Evolutionary conservation across 2,329 filamentous ascomycete genomes (phyloP).

Genomic region (Colletotrichum orchidophilum): DNA sequence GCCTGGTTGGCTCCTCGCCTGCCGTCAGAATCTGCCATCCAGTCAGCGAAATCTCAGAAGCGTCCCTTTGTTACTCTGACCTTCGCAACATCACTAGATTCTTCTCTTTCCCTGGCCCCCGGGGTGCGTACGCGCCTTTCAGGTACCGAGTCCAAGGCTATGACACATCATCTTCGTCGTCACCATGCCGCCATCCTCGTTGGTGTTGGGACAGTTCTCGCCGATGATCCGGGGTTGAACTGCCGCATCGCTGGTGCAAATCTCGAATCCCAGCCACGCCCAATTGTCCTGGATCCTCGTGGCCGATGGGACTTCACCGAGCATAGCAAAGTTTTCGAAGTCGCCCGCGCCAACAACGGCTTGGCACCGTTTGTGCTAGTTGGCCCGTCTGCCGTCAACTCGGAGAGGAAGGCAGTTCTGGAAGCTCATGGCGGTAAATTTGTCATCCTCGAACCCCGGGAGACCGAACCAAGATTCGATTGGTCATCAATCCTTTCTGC

Average conservation of each 20-base stretch:
- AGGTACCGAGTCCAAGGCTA: constrained; percentile 83
- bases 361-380: constrained; percentile 79
- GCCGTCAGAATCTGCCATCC: constrained; percentile 24
- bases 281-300: constrained; percentile 82
- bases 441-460: constrained; percentile 47
- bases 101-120: constrained; percentile 77
- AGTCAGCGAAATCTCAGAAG: constrained; percentile 2
- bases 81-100: constrained; percentile 91
- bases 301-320: constrained; percentile 74
- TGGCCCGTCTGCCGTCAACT: constrained; percentile 50
- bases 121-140: constrained; percentile 86
- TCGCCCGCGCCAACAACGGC: constrained; percentile 72
- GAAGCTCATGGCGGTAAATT: constrained; percentile 63
- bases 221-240: constrained; percentile 88
- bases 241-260: constrained; percentile 74
- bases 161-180: constrained; percentile 91
- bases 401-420: constrained; percentile 53
- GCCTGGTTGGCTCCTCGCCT: constrained; percentile 43
- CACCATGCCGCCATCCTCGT: constrained; percentile 86
- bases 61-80: constrained; percentile 78
- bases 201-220: constrained; percentile 83
- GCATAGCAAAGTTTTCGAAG: constrained; percentile 71
- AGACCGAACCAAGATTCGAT: constrained; percentile 55
- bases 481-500: constrained; percentile 73
- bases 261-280: constrained; percentile 74